Evolutionary conservation across 1,284 basidiomycete species (phyloP).

Genomic region (Mycena citricolor): DNA sequence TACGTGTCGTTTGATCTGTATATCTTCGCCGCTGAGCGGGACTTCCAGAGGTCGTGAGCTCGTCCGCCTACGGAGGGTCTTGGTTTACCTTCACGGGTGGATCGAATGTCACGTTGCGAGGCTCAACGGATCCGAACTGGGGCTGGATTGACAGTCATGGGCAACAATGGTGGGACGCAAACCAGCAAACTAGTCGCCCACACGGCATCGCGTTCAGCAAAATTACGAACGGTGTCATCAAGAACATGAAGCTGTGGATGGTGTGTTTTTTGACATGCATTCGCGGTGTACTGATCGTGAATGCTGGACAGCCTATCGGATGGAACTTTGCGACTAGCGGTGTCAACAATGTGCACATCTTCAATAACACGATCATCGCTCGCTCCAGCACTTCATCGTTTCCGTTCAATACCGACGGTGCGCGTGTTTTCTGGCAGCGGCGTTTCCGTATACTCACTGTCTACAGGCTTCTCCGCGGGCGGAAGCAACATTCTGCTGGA

Average conservation of each 20-base stretch:
- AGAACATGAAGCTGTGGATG: conserved; percentile 62
- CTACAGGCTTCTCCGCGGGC: conserved; percentile 56
- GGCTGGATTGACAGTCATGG: conserved; percentile 65
- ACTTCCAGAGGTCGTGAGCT: conserved; percentile 44
- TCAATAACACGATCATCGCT: conserved; percentile 55
- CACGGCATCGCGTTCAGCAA: conserved; percentile 54
- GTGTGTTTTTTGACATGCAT: conserved; percentile 28
- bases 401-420: conserved; percentile 69
- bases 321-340: conserved; percentile 59
- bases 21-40: neutral
- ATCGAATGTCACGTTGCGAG: conserved; percentile 56
- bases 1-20: conserved; percentile 23
- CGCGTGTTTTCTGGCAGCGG: too few species aligned
- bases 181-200: conserved; percentile 54
- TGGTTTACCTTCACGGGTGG: conserved; percentile 58
- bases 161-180: conserved; percentile 65
- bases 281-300: neutral
- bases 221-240: conserved; percentile 52
- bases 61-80: conserved; percentile 47
- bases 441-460: neutral
- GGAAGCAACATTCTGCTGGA: conserved; percentile 59
- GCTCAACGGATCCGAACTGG: conserved; percentile 52
- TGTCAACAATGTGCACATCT: conserved; percentile 48
- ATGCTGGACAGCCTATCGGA: conserved; percentile 46
- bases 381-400: conserved; percentile 52